phyloP scores from a whole-genome alignment of 305 asterid species.

The Fraxinus floribunda region DNA sequence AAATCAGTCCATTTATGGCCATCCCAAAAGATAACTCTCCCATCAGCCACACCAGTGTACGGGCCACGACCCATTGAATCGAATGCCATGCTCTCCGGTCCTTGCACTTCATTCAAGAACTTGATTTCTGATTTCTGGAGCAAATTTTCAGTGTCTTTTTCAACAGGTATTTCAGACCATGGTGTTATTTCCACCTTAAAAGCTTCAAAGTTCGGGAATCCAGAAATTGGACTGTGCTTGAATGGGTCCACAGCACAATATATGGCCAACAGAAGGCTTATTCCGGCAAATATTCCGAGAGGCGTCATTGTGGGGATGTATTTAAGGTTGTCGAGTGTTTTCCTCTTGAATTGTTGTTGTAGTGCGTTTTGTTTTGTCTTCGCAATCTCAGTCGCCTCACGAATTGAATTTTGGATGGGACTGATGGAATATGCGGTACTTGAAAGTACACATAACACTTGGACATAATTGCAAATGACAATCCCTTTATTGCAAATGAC shows the following conservation, averaged over 20 bases:
- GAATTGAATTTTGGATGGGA: too few relatives aligned
- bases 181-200: slow-evolving; percentile 61
- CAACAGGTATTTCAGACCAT: slow-evolving; percentile 60
- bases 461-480: too few relatives aligned
- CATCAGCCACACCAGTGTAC: slow-evolving; percentile 86
- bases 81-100: slow-evolving; percentile 85
- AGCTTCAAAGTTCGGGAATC: slow-evolving; percentile 63
- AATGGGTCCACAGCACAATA: slow-evolving; percentile 92
- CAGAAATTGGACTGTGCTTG: slow-evolving; percentile 60
- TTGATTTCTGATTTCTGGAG: slow-evolving; percentile 79
- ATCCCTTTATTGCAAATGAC: too few relatives aligned
- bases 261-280: slow-evolving; percentile 53
- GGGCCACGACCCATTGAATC: slow-evolving; percentile 91
- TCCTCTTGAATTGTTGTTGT: not conserved
- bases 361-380: not conserved
- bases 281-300: slow-evolving; percentile 41
- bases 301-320: slow-evolving; percentile 39
- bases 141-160: slow-evolving; percentile 54
- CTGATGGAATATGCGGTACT: too few relatives aligned
- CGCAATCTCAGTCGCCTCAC: not conserved
- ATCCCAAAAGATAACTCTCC: slow-evolving; percentile 81
- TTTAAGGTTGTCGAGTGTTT: not conserved
- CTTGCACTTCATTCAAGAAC: slow-evolving; percentile 71
- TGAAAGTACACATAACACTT: too few relatives aligned
- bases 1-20: slow-evolving; percentile 75